Base-by-base conservation (phyloP, 164 flowering plant species). In the Berberis thunbergii region DNA sequence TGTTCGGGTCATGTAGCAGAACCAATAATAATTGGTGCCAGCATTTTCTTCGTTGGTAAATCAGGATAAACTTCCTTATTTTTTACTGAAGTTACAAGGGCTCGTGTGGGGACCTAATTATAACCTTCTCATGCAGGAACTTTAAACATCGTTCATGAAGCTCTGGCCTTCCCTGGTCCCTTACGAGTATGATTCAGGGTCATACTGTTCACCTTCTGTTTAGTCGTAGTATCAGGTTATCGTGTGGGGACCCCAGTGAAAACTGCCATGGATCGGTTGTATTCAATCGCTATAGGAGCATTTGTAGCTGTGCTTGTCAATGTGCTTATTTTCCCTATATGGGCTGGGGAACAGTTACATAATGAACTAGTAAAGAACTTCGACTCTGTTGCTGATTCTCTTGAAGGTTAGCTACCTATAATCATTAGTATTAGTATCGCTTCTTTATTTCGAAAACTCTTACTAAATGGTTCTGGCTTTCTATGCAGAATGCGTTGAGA, bases 301-400 rank as follows among this genome's bases (percentile, higher is more conserved):
- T 60, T 84, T 60, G 88, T 90, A 4, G 84, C 95, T 49, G 85
- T 87, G n/a, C 49, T 83, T 1, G 92, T 88, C 57, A 90, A 88
- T 69, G 79, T 84, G 7, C 78, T 84, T 41, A 70, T 90, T 40
- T 82, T 69, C 46, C 97, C 95, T 41, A 81, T 82, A 13, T 90
- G 97, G 97, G 87, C 95, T 8, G 97, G 97, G 13, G 92, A 90
- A 67, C 85, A 81, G 69, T 68, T 90, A 12, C 92, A 90, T 63
- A 74, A 69, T 54, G 92, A 88, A 60, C 78, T 90, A 7, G 87
- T 83, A 45, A 74, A 69, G 7, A 76, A 74, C 72, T 90, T 90
- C 38, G 57, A 80, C 45, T 74, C 89, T 0, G 80, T 88, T 1
- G 92, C 95, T 8, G 89, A 84, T 61, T 71, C 92, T n/a, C 88